Percentiles rank a stretch among this genome's conserved stretches.
phyloP scores from a whole-genome alignment of 2,329 filamentous ascomycete genomes.

The Polychaeton citri region DNA sequence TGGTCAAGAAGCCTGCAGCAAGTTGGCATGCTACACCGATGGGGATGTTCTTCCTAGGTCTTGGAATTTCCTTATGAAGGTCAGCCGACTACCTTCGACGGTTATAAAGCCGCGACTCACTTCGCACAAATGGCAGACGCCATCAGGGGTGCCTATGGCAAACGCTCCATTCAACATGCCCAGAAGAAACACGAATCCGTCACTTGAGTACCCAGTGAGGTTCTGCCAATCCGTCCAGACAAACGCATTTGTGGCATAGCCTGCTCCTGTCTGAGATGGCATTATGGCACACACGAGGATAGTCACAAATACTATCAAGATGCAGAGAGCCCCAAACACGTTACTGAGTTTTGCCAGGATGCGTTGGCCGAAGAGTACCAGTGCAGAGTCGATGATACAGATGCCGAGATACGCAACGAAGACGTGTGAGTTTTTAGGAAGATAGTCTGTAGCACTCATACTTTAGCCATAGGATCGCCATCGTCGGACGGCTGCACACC shows the following conservation, averaged over 20 bases:
- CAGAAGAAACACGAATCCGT: slow-evolving; percentile 47
- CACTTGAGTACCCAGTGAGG: slow-evolving; percentile 28
- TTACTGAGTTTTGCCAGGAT: slow-evolving; percentile 38
- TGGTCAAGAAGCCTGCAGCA: slow-evolving; percentile 37
- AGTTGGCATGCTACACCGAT: slow-evolving; percentile 40
- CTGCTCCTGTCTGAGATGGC: slow-evolving; percentile 31
- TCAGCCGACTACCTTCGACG: no score
- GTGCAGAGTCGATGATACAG: slow-evolving; percentile 31
- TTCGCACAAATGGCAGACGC: slow-evolving; percentile 49
- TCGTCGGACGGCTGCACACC: no score
- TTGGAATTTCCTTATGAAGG: slow-evolving; percentile 7
- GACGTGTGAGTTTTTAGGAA: slow-evolving; percentile 38
- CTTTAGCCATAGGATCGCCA: no score
- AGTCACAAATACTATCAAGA: slow-evolving; percentile 41
- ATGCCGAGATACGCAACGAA: slow-evolving; percentile 36
- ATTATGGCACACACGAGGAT: slow-evolving; percentile 44
- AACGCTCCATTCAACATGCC: slow-evolving; percentile 56
- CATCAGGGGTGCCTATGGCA: slow-evolving; percentile 50
- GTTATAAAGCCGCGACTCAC: no score
- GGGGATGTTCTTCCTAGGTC: slow-evolving; percentile 39
- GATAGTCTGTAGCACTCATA: no score
- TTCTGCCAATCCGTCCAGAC: slow-evolving; percentile 32
- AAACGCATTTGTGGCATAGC: slow-evolving; percentile 24
- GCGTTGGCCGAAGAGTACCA: slow-evolving; percentile 42
- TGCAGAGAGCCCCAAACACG: slow-evolving; percentile 39